Base-by-base conservation (phyloP, 768 basidiomycete genomes). In the Leccinum subtestaceum region DNA sequence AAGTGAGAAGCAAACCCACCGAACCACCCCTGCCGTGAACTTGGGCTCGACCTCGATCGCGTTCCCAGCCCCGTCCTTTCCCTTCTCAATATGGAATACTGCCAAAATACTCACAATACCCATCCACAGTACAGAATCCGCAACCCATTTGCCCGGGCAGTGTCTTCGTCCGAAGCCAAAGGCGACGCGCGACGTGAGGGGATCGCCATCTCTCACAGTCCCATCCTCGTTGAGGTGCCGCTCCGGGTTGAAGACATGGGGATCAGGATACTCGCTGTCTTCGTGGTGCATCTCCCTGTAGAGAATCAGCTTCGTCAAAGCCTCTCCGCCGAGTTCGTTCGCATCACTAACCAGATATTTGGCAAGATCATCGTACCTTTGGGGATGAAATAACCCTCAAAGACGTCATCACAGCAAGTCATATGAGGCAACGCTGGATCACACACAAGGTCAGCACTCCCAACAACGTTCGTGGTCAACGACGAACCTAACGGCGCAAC, bases 351-450 rank as follows among this genome's bases (percentile, higher is more conserved):
- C 70, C 70, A 71, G n/a, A 73, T 29, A 13, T 72, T 71, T 34
- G 70, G 63, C 40, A 71, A 38, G 53, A 73, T 54, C 62, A 72
- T 65, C 34, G 67, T 61, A 12, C 68, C 77, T 58, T 71, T 70
- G 15, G 77, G 76, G 40, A 77, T 73, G 47, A 67, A 68, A 59
- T 75, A 76, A 1, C 78, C 80, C 2, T 77, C 73, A 57, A 80
- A 83, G 4, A 74, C 65, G 59, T 83, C 81, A 49, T 83, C 80
- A 8, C 61, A 40, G 17, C 50, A 57, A 19, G 72, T 73, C 61
- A 64, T 63, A 45, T 68, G 72, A 47, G 70, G 70, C 32, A 73
- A 34, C 29, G 70, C 70, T 71, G 45, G 32, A 50, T 54, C 19
- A 3, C n/a, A 29, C 17, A 19, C 27, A 32, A 4, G 5, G 29